Base-by-base conservation (phyloP, 192 early-diverging fungal genomes). In the Funneliformis mosseae region DNA sequence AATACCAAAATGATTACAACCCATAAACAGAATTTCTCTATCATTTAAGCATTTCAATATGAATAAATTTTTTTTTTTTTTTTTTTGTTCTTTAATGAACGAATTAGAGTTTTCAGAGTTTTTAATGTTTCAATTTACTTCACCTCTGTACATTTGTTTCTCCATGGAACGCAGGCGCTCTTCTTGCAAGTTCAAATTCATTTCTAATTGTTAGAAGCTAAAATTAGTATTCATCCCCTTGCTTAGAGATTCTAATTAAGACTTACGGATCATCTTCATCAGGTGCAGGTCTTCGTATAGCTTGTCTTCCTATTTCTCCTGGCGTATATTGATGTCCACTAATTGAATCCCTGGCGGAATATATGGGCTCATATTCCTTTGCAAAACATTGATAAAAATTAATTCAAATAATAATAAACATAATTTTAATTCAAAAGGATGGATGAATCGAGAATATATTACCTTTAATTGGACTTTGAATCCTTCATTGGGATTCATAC, bases 341-440 rank as follows among this genome's bases (percentile, higher is more conserved):
- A 8, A 87, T 75, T 42, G 85, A 42, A 55, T 88, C 79, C 46
- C 91, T 83, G n/a, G 94, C 94, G 10, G 84, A 84, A 68, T 87
- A 94, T 38, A 95, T 95, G 0, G 93, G 93, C 66, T 94, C 93
- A 79, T 93, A 95, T 87, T 95, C 94, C 94, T 95, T 81, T 5
- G 67, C 23, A 16, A 21, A 55, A 41, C n/a, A n/a, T n/a, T n/a
- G n/a, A 33, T 25, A 74, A 38, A 45, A 28, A 78, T 66, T 63
- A 42, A 77, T 39, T 25, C 16, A 55, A 55, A 66, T 38, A 59
- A 42, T n/a, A n/a, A n/a, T n/a, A n/a, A n/a, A n/a, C n/a, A 9
- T 50, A 76, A 74, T 41, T 42, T 8, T 43, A 61, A 39, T 38
- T 45, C 64, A 50, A 66, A 7, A 71, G 76, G 55, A 38, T 42